phyloP scores from a whole-genome alignment of 2,329 filamentous ascomycete species.

The Rutstroemia sp. region DNA sequence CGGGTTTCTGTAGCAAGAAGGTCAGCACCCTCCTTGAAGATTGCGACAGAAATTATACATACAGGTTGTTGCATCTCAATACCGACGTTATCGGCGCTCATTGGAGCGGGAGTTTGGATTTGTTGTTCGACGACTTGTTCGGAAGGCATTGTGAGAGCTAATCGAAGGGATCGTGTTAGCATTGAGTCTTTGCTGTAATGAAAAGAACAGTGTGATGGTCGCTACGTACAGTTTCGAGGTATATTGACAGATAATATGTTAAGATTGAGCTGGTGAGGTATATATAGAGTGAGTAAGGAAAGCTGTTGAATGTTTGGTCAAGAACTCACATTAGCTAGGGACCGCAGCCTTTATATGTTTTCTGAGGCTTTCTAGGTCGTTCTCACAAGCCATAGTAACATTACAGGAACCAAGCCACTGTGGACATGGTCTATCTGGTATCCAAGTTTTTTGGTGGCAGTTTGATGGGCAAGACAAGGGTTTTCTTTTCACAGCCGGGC shows the following conservation, averaged over 20 bases:
- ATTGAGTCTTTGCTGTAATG: not conserved
- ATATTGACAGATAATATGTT: not conserved
- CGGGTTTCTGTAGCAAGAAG: conserved; percentile 11
- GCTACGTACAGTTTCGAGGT: not conserved
- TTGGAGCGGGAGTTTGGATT: conserved; percentile 23
- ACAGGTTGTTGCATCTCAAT: conserved; percentile 25
- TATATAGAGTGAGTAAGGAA: too few species aligned
- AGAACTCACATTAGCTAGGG: too few species aligned
- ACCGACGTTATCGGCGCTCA: conserved; percentile 17
- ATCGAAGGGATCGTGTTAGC: not conserved
- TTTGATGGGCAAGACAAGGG: not conserved
- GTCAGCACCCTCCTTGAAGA: not conserved
- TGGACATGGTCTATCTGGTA: not conserved
- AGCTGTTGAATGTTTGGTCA: too few species aligned
- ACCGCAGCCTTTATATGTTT: too few species aligned
- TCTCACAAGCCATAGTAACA: too few species aligned
- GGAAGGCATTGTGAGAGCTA: conserved; percentile 22
- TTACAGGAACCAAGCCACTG: too few species aligned
- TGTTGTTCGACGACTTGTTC: conserved; percentile 23
- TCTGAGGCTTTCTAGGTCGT: too few species aligned
- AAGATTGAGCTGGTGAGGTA: too few species aligned
- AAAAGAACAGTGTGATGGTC: not conserved
- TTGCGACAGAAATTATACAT: conserved; percentile 3
- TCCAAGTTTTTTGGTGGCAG: not conserved
- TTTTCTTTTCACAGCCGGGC: not conserved